Base-by-base conservation (phyloP, 148 eudicot species). In the Vaccinium myrtillus region DNA sequence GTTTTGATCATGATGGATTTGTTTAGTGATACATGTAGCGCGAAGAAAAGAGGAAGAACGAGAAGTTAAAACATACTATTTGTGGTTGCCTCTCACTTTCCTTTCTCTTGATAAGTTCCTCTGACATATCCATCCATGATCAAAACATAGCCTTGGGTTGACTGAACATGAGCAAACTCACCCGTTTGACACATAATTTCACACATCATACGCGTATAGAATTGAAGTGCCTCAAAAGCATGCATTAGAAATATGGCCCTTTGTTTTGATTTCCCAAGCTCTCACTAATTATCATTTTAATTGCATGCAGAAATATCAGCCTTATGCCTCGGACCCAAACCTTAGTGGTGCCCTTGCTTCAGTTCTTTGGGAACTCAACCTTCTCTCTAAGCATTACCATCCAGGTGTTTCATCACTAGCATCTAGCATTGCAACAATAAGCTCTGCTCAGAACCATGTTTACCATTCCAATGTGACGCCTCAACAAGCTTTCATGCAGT, bases 271-370 rank as follows among this genome's bases (percentile, higher is more conserved):
- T 81, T 78, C 50, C 58, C 53, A 13, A 19, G 19, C 15, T 49
- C 51, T 50, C 25, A 50, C 18, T 50, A n/a, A 48, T 49, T 50
- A 36, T 21, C 27, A 2, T 73, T 77, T 75, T 18, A n/a, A 51
- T 79, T 4, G 16, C 27, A 54, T 85, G 84, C 93, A 97, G 99
- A 95, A 86, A 88, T 94, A 93, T 86, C 99, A 97, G 82, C 99
- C 99, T 16, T 90, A 90, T 86, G 89, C 95, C 13, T n/a, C 90
- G 16, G 99, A 97, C 83, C 99, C 99, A 8, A 94, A 94, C 89
- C 89, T 90, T 27, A 94, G 98, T 77, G 99, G 99, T 70, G 99
- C 99, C 49, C 94, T 97, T 43, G 94, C 99, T 84, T 92, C 99
- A 0, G 99, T 95, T 43, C 97, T 97, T 39, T 97, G 99, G 98